Evolutionary conservation across 106 monocot genomes (phyloP).

Genomic region (Platanthera zijinensis): DNA sequence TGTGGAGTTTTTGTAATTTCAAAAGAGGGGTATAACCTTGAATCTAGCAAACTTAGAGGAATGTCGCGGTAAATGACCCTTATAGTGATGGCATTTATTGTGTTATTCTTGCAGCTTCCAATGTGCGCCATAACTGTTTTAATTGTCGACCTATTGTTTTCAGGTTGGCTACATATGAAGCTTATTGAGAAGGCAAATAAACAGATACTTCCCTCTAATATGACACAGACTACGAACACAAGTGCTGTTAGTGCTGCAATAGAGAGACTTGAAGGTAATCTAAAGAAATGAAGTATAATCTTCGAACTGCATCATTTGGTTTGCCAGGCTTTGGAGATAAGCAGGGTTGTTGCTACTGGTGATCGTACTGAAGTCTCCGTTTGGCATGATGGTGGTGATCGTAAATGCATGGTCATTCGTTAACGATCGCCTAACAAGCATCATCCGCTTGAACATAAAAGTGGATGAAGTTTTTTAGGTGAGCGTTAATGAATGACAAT

Average conservation of each 20-base stretch:
- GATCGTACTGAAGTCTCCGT: too few relatives aligned
- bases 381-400: too few relatives aligned
- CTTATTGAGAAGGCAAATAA: slow-evolving; percentile 54
- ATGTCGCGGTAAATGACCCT: too few relatives aligned
- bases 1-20: too few relatives aligned
- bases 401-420: too few relatives aligned
- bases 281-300: slow-evolving; percentile 27
- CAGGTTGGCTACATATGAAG: slow-evolving; percentile 78
- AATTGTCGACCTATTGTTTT: background rate
- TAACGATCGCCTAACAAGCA: too few relatives aligned
- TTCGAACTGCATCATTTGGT: background rate
- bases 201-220: slow-evolving; percentile 19
- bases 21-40: too few relatives aligned
- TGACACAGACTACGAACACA: slow-evolving; percentile 14
- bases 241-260: slow-evolving; percentile 83
- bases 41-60: too few relatives aligned
- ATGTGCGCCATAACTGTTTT: background rate
- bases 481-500: too few relatives aligned
- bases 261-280: slow-evolving; percentile 55
- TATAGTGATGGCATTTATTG: background rate
- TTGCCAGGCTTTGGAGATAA: background rate
- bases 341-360: background rate
- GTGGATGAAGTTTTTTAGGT: too few relatives aligned
- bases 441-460: too few relatives aligned
- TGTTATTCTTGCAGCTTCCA: background rate